These are phyloP conservation scores for Hypoxylon lenormandii DNA, from an alignment of 495 filamentous ascomycete genomes.

Conservation along the genomic window DNA sequence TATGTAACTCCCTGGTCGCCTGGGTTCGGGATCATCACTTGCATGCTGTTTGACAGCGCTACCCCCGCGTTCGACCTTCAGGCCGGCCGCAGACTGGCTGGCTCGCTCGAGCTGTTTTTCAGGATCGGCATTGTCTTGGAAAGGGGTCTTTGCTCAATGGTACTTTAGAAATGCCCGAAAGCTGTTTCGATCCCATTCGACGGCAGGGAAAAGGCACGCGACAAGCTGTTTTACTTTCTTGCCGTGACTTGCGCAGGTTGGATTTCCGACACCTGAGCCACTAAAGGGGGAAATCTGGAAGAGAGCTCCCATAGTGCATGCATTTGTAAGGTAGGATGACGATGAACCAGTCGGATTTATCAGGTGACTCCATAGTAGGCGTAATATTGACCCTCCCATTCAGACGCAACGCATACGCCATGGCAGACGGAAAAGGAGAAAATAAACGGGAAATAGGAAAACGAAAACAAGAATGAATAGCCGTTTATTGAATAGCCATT, in stretches of 20 bases:
- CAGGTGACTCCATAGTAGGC: conserved; percentile 30
- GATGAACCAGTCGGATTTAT: conserved; percentile 36
- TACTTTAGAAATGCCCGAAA: conserved; percentile 38
- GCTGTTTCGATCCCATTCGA: conserved; percentile 27
- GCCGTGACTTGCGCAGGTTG: conserved; percentile 39
- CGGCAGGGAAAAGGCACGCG: conserved; percentile 39
- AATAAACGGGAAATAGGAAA: conserved; percentile 2
- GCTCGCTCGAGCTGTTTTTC: conserved; percentile 21
- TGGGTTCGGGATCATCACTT: conserved; percentile 47
- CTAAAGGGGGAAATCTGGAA: conserved; percentile 25
- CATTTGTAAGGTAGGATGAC: conserved; percentile 34
- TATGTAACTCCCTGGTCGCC: conserved; percentile 28
- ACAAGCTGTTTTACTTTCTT: conserved; percentile 35
- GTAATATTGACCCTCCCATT: conserved; percentile 24
- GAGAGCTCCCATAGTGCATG: conserved; percentile 34
- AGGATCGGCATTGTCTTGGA: conserved; percentile 39
- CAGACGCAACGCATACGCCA: not conserved
- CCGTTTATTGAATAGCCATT: not conserved
- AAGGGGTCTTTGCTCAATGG: conserved; percentile 8
- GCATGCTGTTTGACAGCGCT: conserved; percentile 46
- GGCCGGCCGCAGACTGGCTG: conserved; percentile 16
- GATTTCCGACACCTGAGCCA: conserved; percentile 34
- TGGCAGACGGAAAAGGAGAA: conserved; percentile 2
- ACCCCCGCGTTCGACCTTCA: conserved; percentile 40
- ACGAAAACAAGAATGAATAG: conserved; percentile 1